These are phyloP conservation scores for Claviceps sp. DNA, from an alignment of 2,329 filamentous ascomycete species.

Conservation along the genomic window DNA sequence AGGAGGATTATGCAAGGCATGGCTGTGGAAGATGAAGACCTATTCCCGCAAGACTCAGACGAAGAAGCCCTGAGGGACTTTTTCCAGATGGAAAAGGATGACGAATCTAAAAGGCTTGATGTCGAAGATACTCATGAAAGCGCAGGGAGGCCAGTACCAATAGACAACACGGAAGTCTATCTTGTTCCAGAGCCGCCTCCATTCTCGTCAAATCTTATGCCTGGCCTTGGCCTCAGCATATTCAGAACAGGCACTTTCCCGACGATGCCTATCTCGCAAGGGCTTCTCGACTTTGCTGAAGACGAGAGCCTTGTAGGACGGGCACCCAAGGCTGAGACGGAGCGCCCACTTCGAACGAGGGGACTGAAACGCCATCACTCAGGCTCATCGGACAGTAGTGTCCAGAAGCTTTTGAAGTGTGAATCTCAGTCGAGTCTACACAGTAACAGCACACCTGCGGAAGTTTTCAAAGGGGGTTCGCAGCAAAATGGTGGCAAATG, in stretches of 20 bases:
- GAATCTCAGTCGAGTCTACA: slow-evolving; percentile 1
- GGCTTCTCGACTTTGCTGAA: slow-evolving; percentile 27
- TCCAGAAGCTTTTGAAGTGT: background rate
- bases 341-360: background rate
- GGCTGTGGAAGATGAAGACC: slow-evolving; percentile 34
- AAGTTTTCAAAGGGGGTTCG: background rate
- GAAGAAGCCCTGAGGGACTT: slow-evolving; percentile 30
- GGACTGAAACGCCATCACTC: slow-evolving; percentile 1
- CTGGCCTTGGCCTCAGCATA: slow-evolving; percentile 30
- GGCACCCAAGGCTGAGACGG: slow-evolving; percentile 6
- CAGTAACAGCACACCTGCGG: background rate
- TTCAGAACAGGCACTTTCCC: slow-evolving; percentile 24
- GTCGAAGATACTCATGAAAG: background rate
- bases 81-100: slow-evolving; percentile 3
- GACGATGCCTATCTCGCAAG: slow-evolving; percentile 22
- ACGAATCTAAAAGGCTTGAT: background rate
- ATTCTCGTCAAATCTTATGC: background rate
- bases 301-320: slow-evolving; percentile 20
- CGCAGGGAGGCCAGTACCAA: background rate
- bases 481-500: background rate
- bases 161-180: background rate
- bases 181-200: background rate
- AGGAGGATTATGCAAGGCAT: slow-evolving; percentile 34
- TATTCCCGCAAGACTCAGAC: slow-evolving; percentile 39
- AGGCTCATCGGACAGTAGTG: background rate